These are phyloP conservation scores for Oenanthe sinensis DNA, from an alignment of 129 eudicot species.

Conservation along the genomic window DNA sequence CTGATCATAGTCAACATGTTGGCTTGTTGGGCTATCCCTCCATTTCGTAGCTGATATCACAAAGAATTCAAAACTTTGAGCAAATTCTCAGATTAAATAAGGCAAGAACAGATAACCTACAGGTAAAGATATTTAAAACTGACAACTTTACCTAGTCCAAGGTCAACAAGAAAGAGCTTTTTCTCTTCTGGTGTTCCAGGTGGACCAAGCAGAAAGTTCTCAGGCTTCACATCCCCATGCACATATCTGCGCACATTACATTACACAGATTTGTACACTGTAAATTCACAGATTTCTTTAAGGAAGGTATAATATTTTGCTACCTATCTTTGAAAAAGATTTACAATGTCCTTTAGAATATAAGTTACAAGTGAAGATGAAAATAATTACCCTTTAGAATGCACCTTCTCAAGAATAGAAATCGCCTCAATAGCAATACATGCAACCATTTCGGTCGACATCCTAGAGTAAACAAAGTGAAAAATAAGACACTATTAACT, in stretches of 20 bases:
- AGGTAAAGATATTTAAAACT: background rate
- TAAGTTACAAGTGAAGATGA: background rate
- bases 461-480: conserved; percentile 36
- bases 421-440: conserved; percentile 90
- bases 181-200: conserved; percentile 75
- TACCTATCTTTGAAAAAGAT: background rate
- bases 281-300: background rate
- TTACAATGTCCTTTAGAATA: background rate
- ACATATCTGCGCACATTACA: conserved; percentile 46
- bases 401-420: conserved; percentile 83
- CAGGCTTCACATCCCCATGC: conserved; percentile 90
- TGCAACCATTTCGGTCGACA: conserved; percentile 94
- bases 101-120: background rate
- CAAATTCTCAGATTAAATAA: background rate
- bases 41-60: conserved; percentile 58
- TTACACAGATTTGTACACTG: background rate
- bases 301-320: background rate
- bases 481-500: background rate
- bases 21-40: conserved; percentile 60
- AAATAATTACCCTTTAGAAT: conserved; percentile 60
- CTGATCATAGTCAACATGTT: conserved; percentile 85
- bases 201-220: conserved; percentile 82
- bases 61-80: background rate
- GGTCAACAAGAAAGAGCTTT: conserved; percentile 79
- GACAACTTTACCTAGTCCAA: conserved; percentile 66